A percentile compares a stretch with the other conserved stretches of the same genome.
These are phyloP conservation scores for Mychonastes homosphaera DNA, from an alignment of 139 green algal genomes.

Conservation along the genomic window DNA sequence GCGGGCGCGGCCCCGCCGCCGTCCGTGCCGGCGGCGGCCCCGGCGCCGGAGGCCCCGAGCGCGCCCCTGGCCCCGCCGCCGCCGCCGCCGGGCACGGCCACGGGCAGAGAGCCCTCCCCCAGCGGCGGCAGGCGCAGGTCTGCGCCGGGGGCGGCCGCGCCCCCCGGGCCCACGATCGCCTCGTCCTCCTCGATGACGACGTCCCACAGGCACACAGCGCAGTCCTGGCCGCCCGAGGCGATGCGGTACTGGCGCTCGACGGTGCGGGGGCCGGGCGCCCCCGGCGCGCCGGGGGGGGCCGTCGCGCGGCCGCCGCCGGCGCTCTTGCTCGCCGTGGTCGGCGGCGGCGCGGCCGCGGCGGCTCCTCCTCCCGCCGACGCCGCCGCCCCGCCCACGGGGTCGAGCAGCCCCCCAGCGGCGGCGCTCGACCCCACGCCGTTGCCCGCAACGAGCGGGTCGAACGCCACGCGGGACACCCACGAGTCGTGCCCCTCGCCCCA, in stretches of 20 bases:
- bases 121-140: no score
- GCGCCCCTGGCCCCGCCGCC: no score
- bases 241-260: conserved; percentile 76
- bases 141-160: no score
- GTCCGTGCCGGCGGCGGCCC: no score
- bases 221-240: conserved; percentile 69
- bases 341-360: no score
- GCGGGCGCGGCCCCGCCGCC: no score
- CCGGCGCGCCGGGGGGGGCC: conserved; percentile 1
- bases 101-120: no score
- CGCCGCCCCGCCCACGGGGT: not conserved
- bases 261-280: conserved; percentile 6
- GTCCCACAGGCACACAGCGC: conserved; percentile 74
- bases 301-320: not conserved
- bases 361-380: no score
- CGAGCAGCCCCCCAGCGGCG: not conserved
- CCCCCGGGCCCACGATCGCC: no score
- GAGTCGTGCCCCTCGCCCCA: conserved; percentile 70
- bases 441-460: conserved; percentile 47
- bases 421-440: not conserved
- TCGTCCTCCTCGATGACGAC: conserved; percentile 43
- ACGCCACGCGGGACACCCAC: conserved; percentile 64
- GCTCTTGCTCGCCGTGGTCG: no score
- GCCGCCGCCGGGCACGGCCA: no score
- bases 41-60: no score